Evolutionary conservation across 2,329 filamentous ascomycete genomes (phyloP).

Genomic region (Neofusicoccum parvum): DNA sequence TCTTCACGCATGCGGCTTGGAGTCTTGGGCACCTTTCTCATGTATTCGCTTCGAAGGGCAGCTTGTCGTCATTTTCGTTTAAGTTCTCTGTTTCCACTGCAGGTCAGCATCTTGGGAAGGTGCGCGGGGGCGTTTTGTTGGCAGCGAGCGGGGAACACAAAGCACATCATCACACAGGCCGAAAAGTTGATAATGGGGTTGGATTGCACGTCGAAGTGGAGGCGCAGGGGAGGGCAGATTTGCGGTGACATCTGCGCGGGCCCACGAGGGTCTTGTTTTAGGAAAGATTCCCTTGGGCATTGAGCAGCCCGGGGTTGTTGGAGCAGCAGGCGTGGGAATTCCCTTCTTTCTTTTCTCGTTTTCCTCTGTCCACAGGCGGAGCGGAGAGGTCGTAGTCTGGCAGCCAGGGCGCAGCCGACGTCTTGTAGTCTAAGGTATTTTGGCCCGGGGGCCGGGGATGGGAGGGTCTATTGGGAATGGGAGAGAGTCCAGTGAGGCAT

Average conservation of each 20-base stretch:
- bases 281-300: slow-evolving; percentile 11
- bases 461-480: slow-evolving; percentile 7
- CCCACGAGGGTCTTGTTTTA: slow-evolving; percentile 11
- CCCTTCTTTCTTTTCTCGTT: slow-evolving; percentile 2
- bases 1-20: slow-evolving; percentile 13
- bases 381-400: not conserved
- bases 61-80: slow-evolving; percentile 3
- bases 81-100: slow-evolving; percentile 8
- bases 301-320: slow-evolving; percentile 11
- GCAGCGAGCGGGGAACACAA: not conserved
- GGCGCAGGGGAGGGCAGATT: slow-evolving; percentile 10
- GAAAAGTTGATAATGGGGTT: slow-evolving; percentile 18
- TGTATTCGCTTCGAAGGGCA: slow-evolving; percentile 13
- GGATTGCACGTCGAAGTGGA: slow-evolving; percentile 9
- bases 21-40: slow-evolving; percentile 18
- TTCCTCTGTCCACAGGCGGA: not conserved
- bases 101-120: slow-evolving; percentile 19
- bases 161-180: slow-evolving; percentile 9
- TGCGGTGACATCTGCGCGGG: slow-evolving; percentile 4
- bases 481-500: not conserved
- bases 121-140: slow-evolving; percentile 17
- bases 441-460: slow-evolving; percentile 4
- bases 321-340: not conserved
- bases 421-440: slow-evolving; percentile 17
- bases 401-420: not conserved